Evolutionary conservation across 2,329 filamentous ascomycete genomes (phyloP).

Genomic region (Mycosphaerella sp.): DNA sequence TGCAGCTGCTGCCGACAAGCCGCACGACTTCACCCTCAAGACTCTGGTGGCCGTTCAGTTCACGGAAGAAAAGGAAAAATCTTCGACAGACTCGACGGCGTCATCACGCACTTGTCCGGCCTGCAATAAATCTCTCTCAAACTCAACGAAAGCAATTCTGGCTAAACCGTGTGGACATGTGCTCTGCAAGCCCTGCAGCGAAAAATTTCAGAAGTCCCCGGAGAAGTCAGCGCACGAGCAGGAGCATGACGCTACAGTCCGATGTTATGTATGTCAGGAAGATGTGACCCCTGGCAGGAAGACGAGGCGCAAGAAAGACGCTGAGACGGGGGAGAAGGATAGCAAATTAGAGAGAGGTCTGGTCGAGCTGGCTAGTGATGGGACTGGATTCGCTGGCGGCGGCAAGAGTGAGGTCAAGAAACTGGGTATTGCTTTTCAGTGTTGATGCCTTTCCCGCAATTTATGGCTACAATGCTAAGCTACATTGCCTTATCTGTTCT

Average conservation of each 20-base stretch:
- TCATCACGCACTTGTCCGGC: conserved; percentile 64
- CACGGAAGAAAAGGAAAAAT: conserved; percentile 65
- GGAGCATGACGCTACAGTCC: conserved; percentile 46
- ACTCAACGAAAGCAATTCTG: conserved; percentile 74
- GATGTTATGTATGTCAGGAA: conserved; percentile 82
- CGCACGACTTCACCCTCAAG: conserved; percentile 73
- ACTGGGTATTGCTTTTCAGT: conserved; percentile 74
- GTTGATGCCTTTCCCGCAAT: conserved; percentile 39
- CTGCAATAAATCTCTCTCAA: conserved; percentile 76
- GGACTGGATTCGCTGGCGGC: conserved; percentile 87
- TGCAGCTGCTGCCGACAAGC: conserved; percentile 58
- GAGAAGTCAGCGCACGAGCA: conserved; percentile 54
- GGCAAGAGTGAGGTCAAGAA: conserved; percentile 78
- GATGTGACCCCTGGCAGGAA: conserved; percentile 52
- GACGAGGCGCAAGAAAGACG: conserved; percentile 26
- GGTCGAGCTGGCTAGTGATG: conserved; percentile 75
- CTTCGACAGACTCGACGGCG: conserved; percentile 37
- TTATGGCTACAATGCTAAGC: no score
- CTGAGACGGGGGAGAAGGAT: conserved; percentile 40
- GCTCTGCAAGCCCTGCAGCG: conserved; percentile 75
- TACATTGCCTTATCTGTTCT: no score
- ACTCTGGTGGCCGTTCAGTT: conserved; percentile 71
- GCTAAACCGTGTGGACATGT: conserved; percentile 89
- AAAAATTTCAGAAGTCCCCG: conserved; percentile 67
- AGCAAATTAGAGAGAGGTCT: conserved; percentile 60